Evolutionary conservation across 208 protist genomes (phyloP), one percentile per base, ranked within the genome.

Genomic region (Leptomonas pyrrhocoris): DNA sequence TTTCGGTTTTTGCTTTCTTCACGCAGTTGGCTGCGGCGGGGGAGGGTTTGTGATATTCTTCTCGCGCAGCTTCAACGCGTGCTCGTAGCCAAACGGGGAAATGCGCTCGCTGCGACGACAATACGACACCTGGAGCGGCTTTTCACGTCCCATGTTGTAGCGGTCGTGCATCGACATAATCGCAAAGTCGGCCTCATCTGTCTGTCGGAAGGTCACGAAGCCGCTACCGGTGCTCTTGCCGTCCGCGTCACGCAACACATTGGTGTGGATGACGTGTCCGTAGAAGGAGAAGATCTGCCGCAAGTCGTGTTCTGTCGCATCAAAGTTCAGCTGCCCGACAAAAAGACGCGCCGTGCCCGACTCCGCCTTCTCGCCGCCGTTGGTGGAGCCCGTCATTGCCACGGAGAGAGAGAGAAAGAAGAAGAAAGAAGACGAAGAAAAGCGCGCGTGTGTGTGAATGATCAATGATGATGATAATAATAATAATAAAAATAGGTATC

Each of bases 91-190:
- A 65, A 89, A 94, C 19, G 76, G 60, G 4, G 85, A 91, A 38
- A 90, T 88, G 30, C 69, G 36, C 34, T 91, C 83, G 21, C 78
- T 88, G 45, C 75, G 79, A 21, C 73, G 75, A 62, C 85, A 89
- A 79, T 94, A 94, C 6, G 81, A 86, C 38, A 94, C 88, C 73
- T 94, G 88, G 57, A 91, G 80, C 36, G 83, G 83, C 62, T 84
- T 84, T n/a, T 89, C 88, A 12, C 85, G 74, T n/a, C 82, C 85
- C 88, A 94, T 91, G 63, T 81, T 84, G 74, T 89, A 91, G 16
- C 69, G 76, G 50, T 84, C 73, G 54, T 94, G 89, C 51, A 92
- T 68, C 1, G 83, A 79, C 55, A 81, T 72, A 49, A 94, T 94
- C 16, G 85, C 89, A 31, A 76, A 83, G 67, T 94, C 89, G 0